phyloP scores from a whole-genome alignment of 2,329 filamentous ascomycete genomes.

The Triangularia setosa region DNA sequence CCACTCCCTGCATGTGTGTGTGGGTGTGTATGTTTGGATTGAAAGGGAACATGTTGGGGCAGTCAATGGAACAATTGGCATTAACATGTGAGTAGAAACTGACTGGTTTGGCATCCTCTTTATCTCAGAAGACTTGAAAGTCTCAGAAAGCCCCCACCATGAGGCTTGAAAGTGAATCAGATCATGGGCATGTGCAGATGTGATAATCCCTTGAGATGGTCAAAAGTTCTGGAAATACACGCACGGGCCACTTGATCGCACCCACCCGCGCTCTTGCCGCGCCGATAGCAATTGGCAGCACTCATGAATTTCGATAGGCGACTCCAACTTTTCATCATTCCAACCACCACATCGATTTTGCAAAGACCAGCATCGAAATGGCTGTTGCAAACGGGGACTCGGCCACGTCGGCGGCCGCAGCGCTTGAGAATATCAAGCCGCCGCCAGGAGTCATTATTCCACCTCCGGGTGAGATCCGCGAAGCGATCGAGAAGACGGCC shows the following conservation, averaged over 20 bases:
- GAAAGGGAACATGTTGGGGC: neutral
- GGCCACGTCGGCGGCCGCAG: slow-evolving; percentile 39
- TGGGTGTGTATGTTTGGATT: neutral
- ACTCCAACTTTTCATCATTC: neutral
- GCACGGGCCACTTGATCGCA: neutral
- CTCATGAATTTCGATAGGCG: neutral
- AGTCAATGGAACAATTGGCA: neutral
- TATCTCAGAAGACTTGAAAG: neutral
- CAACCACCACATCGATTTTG: neutral
- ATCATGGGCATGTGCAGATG: neutral
- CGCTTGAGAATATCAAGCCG: slow-evolving; percentile 67
- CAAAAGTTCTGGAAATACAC: neutral
- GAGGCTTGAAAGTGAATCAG: neutral
- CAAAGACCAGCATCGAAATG: slow-evolving; percentile 14
- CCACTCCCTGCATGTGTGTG: neutral
- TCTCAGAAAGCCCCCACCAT: neutral
- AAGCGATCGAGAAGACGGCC: slow-evolving; percentile 86
- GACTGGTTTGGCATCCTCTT: neutral
- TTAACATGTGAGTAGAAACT: neutral
- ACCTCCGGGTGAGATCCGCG: slow-evolving; percentile 77
- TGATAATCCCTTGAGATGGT: neutral
- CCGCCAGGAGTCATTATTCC: slow-evolving; percentile 83
- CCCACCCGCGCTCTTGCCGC: neutral
- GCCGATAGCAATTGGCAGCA: neutral
- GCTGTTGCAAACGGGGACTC: slow-evolving; percentile 47